Base-by-base conservation (phyloP, 352 stramenopile species). In the Globisporangium camurandrum region DNA sequence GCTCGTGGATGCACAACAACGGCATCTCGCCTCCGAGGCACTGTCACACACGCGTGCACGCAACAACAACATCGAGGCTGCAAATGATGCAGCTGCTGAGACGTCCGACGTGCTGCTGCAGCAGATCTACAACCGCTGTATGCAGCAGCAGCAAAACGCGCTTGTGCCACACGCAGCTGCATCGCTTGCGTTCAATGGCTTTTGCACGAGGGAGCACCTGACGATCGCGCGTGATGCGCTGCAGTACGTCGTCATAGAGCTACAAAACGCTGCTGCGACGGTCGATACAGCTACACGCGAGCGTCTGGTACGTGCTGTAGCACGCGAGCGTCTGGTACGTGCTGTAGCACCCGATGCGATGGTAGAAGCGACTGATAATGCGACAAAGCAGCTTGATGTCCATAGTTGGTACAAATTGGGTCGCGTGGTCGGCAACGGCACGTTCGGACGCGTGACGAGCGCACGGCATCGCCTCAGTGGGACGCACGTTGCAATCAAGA, bases 401-500 rank as follows among this genome's bases (percentile, higher is more conserved):
- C 48, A 31, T 2, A 53, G 38, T 20, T 86, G 67, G 54, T 88
- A 88, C 27, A 36, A 30, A 1, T 23, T 85, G 1, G 70, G 60
- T 1, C 71, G 76, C 22, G 61, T 78, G 26, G 60, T 86, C 36
- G 74, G 66, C 7, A 61, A 58, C 28, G 76, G 74, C 2, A 76
- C 76, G 0, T 88, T 85, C 36, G 74, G 71, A 5, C 61, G 67
- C 28, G 70, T 88, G 14, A 63, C 65, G 27, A 42, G 64, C 14
- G 76, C 59, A 20, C 59, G 42, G 7, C 74, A 88, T 23, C 64
- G 71, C 9, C 38, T 86, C 17, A 79, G 57, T 44, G 52, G 44
- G 9, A 64, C 61, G 1, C 39, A 44, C 4, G 76, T 88, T 5
- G 74, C 74, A 10, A 75, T 88, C 49, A 88, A 88, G 58, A 83